A percentile compares a stretch with the other conserved stretches of the same genome.
These are phyloP conservation scores for Plectranthus barbatus DNA, from an alignment of 257 asterid genomes.

Conservation along the genomic window DNA sequence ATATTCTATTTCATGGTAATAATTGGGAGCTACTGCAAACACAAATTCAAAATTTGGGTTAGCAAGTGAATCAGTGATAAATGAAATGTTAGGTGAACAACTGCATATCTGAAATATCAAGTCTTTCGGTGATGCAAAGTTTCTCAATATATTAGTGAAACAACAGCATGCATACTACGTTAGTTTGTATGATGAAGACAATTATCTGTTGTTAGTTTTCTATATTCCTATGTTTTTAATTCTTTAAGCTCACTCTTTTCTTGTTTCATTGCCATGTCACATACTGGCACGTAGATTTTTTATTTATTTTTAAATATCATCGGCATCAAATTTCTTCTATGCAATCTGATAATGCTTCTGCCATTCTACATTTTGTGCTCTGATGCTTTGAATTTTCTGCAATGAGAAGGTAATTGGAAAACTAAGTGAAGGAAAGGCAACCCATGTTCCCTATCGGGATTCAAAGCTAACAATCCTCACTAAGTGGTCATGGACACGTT, in stretches of 20 bases:
- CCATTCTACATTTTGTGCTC: conserved; percentile 1
- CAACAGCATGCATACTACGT: neutral
- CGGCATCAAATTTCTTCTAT: conserved; percentile 2
- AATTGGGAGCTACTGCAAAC: no score
- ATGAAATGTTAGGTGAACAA: no score
- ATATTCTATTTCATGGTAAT: no score
- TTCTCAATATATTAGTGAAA: neutral
- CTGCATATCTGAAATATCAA: no score
- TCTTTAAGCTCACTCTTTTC: neutral
- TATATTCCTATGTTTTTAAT: neutral
- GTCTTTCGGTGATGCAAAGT: no score
- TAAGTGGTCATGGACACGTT: conserved; percentile 97
- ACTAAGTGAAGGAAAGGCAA: conserved; percentile 91
- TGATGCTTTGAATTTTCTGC: conserved; percentile 8
- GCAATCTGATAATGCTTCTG: neutral
- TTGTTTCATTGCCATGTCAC: conserved; percentile 1
- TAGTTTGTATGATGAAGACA: neutral
- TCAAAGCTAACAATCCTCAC: conserved; percentile 96
- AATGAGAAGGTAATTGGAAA: conserved; percentile 81
- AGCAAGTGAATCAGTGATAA: no score
- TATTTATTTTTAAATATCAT: neutral
- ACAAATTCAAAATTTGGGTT: no score
- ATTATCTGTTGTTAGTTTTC: neutral
- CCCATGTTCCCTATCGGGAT: conserved; percentile 97
- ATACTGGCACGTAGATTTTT: neutral